Evolutionary conservation across 1,284 basidiomycete species (phyloP).

Genomic region (Gastroboletus turbinatus): DNA sequence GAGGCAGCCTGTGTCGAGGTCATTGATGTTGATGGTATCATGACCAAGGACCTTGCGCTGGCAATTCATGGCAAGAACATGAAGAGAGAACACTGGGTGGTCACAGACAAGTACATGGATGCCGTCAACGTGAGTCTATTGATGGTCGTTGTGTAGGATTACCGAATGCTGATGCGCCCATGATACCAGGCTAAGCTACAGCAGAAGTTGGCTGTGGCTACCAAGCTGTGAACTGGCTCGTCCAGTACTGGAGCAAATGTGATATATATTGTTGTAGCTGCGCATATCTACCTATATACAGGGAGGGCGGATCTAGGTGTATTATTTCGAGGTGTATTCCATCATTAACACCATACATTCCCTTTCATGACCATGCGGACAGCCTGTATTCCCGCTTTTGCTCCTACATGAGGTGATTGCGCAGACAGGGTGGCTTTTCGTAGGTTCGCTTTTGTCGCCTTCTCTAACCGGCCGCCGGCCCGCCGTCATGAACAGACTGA

Average conservation of each 20-base stretch:
- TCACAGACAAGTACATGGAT: constrained; percentile 90
- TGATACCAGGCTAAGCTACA: constrained; percentile 52
- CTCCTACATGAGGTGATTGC: neutral
- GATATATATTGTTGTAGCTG: constrained; percentile 14
- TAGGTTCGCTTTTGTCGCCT: neutral
- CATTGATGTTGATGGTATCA: constrained; percentile 86
- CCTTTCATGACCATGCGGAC: neutral
- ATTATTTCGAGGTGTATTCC: constrained; percentile 19
- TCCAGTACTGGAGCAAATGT: neutral
- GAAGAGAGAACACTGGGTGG: constrained; percentile 91
- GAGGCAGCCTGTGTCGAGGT: constrained; percentile 90
- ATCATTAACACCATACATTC: constrained; percentile 4
- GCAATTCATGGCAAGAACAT: constrained; percentile 92
- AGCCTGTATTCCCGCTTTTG: neutral
- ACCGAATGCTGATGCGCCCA: constrained; percentile 15
- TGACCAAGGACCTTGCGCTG: constrained; percentile 97
- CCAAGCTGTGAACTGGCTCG: constrained; percentile 19
- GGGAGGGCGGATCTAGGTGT: constrained; percentile 23
- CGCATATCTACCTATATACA: constrained; percentile 15
- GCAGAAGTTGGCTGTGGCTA: constrained; percentile 44
- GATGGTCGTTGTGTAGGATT: neutral
- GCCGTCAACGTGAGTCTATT: constrained; percentile 67
- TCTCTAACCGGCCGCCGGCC: neutral
- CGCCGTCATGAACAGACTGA: constrained; percentile 25
- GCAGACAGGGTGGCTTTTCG: constrained; percentile 3